Base-by-base conservation (phyloP, 1,284 basidiomycete genomes). In the Cutaneotrichosporon sp. region DNA sequence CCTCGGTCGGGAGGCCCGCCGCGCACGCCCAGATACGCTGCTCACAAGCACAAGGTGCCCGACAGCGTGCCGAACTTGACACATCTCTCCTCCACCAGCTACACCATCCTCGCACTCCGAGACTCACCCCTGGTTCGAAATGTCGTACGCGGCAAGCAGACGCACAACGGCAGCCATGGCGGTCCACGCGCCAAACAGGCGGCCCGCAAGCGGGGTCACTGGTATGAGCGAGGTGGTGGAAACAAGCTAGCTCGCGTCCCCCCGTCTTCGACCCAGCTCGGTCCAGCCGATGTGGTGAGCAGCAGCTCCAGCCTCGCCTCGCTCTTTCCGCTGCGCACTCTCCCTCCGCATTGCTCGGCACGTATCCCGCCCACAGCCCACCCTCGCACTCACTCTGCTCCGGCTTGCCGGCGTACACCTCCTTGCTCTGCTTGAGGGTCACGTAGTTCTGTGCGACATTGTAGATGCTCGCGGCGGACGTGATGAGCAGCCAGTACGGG, bases 131-230 rank as follows among this genome's bases (percentile, higher is more conserved):
- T 89, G 90, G 70, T 87, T 82, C 58, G 87, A 81, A 67, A 97
- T 89, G 73, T 97, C 84, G 80, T 93, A 95, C 8, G 94, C 91
- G 13, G 91, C 90, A 70, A 92, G 92, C 52, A 84, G 81, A 27
- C 94, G 87, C 52, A 97, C 86, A 27, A 89, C 80, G 16, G 90
- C 90, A 4, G 91, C 87, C 20, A 89, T 88, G 58, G 93, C 79
- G 0, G 93, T 95, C 93, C 94, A 97, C 1, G 87, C 83, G 2
- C 85, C 92, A 74, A 95, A 95, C 1, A 92, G 90, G 46, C 94
- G 85, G 33, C 91, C 89, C 65, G 94, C 90, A 16, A 97, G 83
- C 16, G 84, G 80, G 10, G 89, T 93, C 22, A 97, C 94, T 95
- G 77, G n/a, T 20, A 11, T 60, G 14, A 58, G 56, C 34, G 14